Evolutionary conservation across 2,329 filamentous ascomycete species (phyloP).

Genomic region (Alternaria solani): DNA sequence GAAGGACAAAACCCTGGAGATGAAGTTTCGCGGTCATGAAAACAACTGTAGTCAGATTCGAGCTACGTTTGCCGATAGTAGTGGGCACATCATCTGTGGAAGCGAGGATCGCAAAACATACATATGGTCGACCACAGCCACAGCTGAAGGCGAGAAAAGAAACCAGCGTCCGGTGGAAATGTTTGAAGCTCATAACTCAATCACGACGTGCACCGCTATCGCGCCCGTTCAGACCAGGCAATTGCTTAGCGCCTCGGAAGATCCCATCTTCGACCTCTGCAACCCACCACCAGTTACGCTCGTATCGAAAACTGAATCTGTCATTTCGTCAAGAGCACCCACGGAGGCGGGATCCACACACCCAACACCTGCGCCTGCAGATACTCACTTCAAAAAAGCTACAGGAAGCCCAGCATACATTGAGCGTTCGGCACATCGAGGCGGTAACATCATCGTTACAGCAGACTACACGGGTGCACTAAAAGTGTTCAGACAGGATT

Average conservation of each 20-base stretch:
- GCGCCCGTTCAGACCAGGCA: constrained; percentile 81
- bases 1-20: constrained; percentile 81
- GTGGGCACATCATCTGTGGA: constrained; percentile 85
- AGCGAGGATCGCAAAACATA: constrained; percentile 92
- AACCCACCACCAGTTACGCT: constrained; percentile 91
- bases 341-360: constrained; percentile 52
- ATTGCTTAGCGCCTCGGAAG: constrained; percentile 79
- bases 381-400: constrained; percentile 47
- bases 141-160: constrained; percentile 68
- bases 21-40: constrained; percentile 90
- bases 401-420: constrained; percentile 80
- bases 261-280: constrained; percentile 95
- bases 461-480: constrained; percentile 88
- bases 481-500: constrained; percentile 96
- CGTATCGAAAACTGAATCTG: constrained; percentile 74
- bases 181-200: constrained; percentile 88
- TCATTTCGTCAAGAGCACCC: constrained; percentile 58
- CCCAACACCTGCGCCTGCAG: constrained; percentile 45
- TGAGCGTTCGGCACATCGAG: constrained; percentile 75
- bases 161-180: constrained; percentile 86
- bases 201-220: constrained; percentile 88
- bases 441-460: constrained; percentile 91
- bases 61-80: constrained; percentile 87
- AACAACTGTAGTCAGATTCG: constrained; percentile 91
- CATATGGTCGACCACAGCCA: constrained; percentile 79